Percentiles rank a stretch among this genome's conserved stretches.
phyloP scores from a whole-genome alignment of 225 moss, liverwort and hornwort genomes.

The Polytrichum formosum region DNA sequence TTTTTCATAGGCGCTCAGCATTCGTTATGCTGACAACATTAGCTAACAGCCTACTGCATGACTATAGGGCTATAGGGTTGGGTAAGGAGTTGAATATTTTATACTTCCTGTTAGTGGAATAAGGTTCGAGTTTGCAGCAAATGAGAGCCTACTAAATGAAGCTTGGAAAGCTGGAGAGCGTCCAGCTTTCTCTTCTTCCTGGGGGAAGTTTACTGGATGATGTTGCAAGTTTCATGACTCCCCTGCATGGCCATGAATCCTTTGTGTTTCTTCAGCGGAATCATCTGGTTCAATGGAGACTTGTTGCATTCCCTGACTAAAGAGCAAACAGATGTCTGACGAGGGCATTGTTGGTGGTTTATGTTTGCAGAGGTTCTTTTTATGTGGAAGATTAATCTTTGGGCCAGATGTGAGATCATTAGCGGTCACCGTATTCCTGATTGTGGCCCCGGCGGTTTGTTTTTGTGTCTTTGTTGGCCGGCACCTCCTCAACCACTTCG shows the following conservation, averaged over 20 bases:
- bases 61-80: too few species aligned
- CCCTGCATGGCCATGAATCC: not conserved
- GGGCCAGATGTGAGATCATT: constrained; percentile 97
- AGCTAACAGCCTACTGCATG: too few species aligned
- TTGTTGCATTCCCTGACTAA: not conserved
- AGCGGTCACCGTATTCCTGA: constrained; percentile 77
- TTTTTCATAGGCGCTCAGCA: too few species aligned
- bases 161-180: not conserved
- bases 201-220: not conserved
- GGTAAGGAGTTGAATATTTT: too few species aligned
- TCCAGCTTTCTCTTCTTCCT: not conserved
- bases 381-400: constrained; percentile 88
- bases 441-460: constrained; percentile 70
- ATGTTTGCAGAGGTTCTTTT: constrained; percentile 83
- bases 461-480: constrained; percentile 86
- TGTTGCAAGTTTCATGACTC: not conserved
- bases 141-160: too few species aligned
- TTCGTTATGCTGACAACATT: too few species aligned
- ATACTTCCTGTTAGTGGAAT: too few species aligned
- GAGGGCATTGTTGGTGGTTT: constrained; percentile 5
- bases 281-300: not conserved
- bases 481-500: constrained; percentile 51
- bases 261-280: not conserved
- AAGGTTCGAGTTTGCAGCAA: too few species aligned
- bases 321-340: too few species aligned